Evolutionary conservation across 2,329 filamentous ascomycete species (phyloP).

Genomic region (Monosporascus sp.): DNA sequence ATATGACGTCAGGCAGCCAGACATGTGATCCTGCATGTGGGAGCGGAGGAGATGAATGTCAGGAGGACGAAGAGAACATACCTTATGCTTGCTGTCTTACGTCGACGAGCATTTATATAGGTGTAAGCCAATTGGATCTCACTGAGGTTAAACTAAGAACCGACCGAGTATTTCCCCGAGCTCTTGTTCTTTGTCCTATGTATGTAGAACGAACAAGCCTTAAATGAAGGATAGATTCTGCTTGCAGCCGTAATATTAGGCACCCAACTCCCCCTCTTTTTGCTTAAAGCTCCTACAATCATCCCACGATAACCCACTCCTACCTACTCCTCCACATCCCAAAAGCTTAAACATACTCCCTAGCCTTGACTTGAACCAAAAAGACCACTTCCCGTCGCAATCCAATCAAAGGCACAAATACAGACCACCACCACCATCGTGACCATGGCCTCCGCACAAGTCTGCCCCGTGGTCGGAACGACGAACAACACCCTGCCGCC

Average conservation of each 20-base stretch:
- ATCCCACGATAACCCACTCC: neutral
- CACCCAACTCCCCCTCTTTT: neutral
- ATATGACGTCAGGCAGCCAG: neutral
- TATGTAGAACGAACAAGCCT: too few relatives aligned
- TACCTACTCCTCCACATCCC: neutral
- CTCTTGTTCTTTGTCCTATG: too few relatives aligned
- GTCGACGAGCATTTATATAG: neutral
- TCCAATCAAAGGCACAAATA: neutral
- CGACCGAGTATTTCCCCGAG: too few relatives aligned
- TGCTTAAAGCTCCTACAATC: neutral
- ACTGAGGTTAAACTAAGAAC: too few relatives aligned
- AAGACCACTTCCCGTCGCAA: neutral
- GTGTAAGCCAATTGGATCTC: neutral
- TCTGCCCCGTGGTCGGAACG: conserved; percentile 37
- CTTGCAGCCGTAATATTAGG: conserved; percentile 7
- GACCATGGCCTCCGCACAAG: conserved; percentile 27
- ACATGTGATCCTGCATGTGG: neutral
- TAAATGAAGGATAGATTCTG: too few relatives aligned
- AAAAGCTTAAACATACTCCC: neutral
- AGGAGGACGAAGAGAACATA: neutral
- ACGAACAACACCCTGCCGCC: conserved; percentile 36
- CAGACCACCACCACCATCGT: neutral
- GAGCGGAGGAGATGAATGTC: neutral
- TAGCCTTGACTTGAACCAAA: neutral
- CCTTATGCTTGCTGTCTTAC: too few relatives aligned